Evolutionary conservation across 2,329 filamentous ascomycete genomes (phyloP).

Genomic region (Aspergillus neoniger): DNA sequence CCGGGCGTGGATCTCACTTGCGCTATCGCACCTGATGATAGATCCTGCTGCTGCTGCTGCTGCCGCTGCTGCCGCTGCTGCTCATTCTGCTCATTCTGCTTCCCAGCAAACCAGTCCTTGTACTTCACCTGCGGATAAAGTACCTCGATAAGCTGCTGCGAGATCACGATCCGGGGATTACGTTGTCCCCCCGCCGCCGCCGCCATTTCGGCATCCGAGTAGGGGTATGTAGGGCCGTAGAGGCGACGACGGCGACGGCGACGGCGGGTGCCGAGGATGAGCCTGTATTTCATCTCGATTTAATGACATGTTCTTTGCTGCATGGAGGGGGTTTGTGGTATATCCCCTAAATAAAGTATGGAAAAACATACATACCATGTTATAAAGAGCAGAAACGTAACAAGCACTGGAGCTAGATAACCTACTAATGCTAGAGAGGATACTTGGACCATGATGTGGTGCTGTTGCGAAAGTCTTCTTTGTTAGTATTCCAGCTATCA

Average conservation of each 20-base stretch:
- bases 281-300: conserved; percentile 8
- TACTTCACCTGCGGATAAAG: conserved; percentile 10
- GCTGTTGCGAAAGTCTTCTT: background rate
- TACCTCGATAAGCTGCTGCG: too few relatives aligned
- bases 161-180: too few relatives aligned
- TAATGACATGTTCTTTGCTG: background rate
- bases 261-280: conserved; percentile 14
- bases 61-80: too few relatives aligned
- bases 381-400: conserved; percentile 19
- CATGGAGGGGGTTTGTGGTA: background rate
- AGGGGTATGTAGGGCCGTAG: conserved; percentile 1
- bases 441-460: conserved; percentile 4
- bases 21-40: too few relatives aligned
- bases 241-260: conserved; percentile 9
- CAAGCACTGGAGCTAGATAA: conserved; percentile 21
- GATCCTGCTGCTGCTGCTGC: too few relatives aligned
- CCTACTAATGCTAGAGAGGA: conserved; percentile 18
- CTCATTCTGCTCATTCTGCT: too few relatives aligned
- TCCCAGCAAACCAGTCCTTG: conserved; percentile 13
- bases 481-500: too few relatives aligned
- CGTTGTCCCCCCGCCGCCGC: background rate
- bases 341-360: background rate
- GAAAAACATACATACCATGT: conserved; percentile 20
- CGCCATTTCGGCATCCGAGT: conserved; percentile 17
- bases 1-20: too few relatives aligned